These are phyloP conservation scores for Trichosanthes cucumerina DNA, from an alignment of 306 rosid genomes.

Conservation along the genomic window DNA sequence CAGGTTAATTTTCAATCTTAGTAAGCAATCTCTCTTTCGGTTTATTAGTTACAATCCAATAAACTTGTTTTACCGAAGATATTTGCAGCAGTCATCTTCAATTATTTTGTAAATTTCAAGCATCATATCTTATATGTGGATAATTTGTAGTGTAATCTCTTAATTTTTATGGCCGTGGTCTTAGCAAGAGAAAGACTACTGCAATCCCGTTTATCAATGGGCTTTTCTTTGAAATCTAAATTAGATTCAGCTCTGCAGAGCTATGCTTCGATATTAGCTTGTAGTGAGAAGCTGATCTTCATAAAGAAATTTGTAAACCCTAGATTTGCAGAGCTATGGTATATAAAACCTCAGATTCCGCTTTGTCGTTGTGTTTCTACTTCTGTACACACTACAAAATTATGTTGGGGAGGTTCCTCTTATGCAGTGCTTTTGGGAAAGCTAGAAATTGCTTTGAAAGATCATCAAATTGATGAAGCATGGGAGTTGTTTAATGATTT, in stretches of 20 bases:
- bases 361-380: slow-evolving; percentile 23
- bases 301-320: slow-evolving; percentile 3
- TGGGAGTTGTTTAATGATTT: slow-evolving; percentile 62
- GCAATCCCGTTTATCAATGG: not conserved
- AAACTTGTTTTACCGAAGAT: not conserved
- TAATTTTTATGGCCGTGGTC: not conserved
- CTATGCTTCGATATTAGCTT: slow-evolving; percentile 1
- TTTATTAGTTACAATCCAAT: not conserved
- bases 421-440: slow-evolving; percentile 33
- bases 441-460: slow-evolving; percentile 45
- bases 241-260: slow-evolving; percentile 21
- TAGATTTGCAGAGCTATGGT: not conserved
- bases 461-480: slow-evolving; percentile 43
- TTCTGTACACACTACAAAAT: slow-evolving; percentile 19
- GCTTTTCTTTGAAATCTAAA: slow-evolving; percentile 7
- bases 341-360: slow-evolving; percentile 7
- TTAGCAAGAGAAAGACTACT: slow-evolving; percentile 7
- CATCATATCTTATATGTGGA: not conserved
- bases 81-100: not conserved
- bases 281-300: not conserved
- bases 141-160: not conserved
- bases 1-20: not conserved
- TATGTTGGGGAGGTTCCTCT: slow-evolving; percentile 77
- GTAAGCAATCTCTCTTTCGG: not conserved
- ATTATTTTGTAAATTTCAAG: not conserved